Base-by-base conservation (phyloP, 202 grass and related monocot species). In the Schoenoplectus triqueter region DNA sequence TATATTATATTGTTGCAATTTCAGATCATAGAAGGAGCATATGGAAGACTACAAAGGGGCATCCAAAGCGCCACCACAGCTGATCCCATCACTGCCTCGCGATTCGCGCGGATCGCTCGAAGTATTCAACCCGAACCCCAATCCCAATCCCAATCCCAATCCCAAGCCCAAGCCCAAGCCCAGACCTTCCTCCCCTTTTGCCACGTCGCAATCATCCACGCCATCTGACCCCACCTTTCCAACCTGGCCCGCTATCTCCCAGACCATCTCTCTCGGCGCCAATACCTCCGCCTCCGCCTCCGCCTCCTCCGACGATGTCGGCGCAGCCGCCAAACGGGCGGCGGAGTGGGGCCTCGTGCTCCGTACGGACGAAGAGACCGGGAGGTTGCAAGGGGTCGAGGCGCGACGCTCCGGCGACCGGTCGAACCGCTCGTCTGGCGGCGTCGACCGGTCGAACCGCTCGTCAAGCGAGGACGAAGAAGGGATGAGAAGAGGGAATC, bases 291-390 rank as follows among this genome's bases (percentile, higher is more conserved):
- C 85, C 72, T 0, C 74, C 63, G 15, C 72, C 64, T 5, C 74
- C 2, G 42, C 2, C 31, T 48, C 56, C 11, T 67, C 46, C 31
- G 76, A 54, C 21, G 85, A 88, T 19, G 89, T 91, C 9, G 92
- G 81, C 14, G 72, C 42, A 41, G 95, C 92, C 1, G 84, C 89
- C 5, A 84, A 93, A 76, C 55, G 95, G 55, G 92, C 92, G 17
- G 92, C 89, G 0, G 92, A 95, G 91, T 93, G 95, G 95, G 95
- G 92, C 19, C 86, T 98, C 72, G 85, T 95, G 82, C 87, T 98
- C 66, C 89, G 84, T 19, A 97, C 91, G 15, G 89, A 97, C 85
- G 88, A 93, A 79, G 92, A 89, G 69, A 97, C 95, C 7, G 95
- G 92, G 80, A 84, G 54, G 17, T 88, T 87, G 0, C 92, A 93